These are phyloP conservation scores for Beauveria brongniartii DNA, from an alignment of 2,329 filamentous ascomycete species.

Conservation along the genomic window DNA sequence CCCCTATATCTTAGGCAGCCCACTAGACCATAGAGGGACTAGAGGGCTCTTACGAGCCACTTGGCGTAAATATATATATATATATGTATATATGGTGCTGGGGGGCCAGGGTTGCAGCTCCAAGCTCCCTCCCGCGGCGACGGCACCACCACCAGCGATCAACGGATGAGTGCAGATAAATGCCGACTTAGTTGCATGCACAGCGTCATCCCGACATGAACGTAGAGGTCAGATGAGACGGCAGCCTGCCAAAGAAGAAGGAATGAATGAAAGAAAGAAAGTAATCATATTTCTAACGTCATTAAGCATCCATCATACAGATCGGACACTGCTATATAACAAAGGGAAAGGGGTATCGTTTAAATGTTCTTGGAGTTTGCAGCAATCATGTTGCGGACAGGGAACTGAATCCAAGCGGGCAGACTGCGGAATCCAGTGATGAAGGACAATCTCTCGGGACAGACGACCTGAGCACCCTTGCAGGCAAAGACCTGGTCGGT, in stretches of 20 bases:
- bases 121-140: not conserved
- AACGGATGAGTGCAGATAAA: not conserved
- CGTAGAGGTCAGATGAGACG: not conserved
- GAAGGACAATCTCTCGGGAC: constrained; percentile 21
- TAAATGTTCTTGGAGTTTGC: not conserved
- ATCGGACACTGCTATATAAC: not conserved
- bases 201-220: not conserved
- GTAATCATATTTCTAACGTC: not conserved
- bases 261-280: not conserved
- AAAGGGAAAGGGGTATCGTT: not conserved
- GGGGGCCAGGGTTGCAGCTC: not conserved
- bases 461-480: constrained; percentile 31
- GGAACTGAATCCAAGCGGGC: constrained; percentile 7
- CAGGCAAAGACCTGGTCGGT: constrained; percentile 33
- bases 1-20: no score
- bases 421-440: constrained; percentile 1
- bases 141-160: not conserved
- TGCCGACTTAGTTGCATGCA: not conserved
- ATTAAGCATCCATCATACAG: not conserved
- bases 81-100: no score
- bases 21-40: no score
- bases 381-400: not conserved
- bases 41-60: no score
- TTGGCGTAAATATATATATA: no score
- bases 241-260: not conserved